These are phyloP conservation scores for Trichoderma virens DNA, from an alignment of 495 filamentous ascomycete genomes.

Conservation along the genomic window DNA sequence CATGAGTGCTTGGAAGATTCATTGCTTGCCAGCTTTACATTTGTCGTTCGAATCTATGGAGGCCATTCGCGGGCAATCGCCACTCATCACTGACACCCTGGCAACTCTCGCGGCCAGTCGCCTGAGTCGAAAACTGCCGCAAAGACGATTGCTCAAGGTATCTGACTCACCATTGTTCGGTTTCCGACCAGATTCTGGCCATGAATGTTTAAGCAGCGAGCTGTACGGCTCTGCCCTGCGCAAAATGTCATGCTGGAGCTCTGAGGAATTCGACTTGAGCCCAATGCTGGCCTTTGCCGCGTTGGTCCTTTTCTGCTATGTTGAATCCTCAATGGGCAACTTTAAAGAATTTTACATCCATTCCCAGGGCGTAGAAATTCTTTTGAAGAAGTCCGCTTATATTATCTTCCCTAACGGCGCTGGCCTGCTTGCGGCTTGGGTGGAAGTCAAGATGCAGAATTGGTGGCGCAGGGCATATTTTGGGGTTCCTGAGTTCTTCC, in stretches of 20 bases:
- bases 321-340: conserved; percentile 26
- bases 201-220: background rate
- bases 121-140: background rate
- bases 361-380: conserved; percentile 16
- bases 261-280: background rate
- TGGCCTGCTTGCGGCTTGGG: conserved; percentile 21
- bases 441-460: conserved; percentile 19
- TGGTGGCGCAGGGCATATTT: conserved; percentile 28
- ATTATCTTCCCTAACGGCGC: conserved; percentile 9
- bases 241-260: background rate
- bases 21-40: background rate
- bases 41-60: background rate
- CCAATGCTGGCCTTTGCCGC: background rate
- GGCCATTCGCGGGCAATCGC: background rate
- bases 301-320: conserved; percentile 22
- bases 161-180: background rate
- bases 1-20: background rate
- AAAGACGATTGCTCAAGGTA: background rate
- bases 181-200: background rate
- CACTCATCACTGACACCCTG: background rate
- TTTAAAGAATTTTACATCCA: conserved; percentile 24
- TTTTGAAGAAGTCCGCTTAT: background rate
- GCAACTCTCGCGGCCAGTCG: background rate
- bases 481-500: conserved; percentile 11
- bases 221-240: background rate